Evolutionary conservation across 192 early-diverging fungal genomes (phyloP).

Genomic region (Linnemannia zychae): DNA sequence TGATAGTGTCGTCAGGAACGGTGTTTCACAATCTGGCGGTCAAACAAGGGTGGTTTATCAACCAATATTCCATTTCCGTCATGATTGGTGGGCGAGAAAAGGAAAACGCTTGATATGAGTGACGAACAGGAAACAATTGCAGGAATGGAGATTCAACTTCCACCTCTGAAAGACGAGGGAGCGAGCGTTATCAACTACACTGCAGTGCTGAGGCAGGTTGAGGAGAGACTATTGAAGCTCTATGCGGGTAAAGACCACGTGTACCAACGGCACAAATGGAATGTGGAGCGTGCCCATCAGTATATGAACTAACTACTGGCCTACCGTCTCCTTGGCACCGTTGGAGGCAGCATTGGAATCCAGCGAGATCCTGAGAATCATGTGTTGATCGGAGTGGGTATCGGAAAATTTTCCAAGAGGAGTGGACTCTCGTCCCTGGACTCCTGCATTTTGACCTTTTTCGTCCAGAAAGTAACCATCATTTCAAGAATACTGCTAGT

Average conservation of each 20-base stretch:
- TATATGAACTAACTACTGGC: conserved; percentile 21
- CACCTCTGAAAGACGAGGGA: conserved; percentile 18
- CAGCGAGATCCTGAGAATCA: neutral
- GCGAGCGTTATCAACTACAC: conserved; percentile 12
- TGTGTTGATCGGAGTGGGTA: conserved; percentile 2
- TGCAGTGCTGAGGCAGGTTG: neutral
- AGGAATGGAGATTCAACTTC: conserved; percentile 18
- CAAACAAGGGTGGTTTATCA: conserved; percentile 26
- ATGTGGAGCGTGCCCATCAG: conserved; percentile 9
- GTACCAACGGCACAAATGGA: conserved; percentile 19
- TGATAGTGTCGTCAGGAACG: neutral
- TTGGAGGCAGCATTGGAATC: conserved; percentile 14
- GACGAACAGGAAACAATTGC: conserved; percentile 2
- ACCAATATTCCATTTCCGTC: conserved; percentile 16
- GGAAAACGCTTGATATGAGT: neutral
- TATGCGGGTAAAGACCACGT: conserved; percentile 13
- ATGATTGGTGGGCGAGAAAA: conserved; percentile 27
- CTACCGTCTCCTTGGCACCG: conserved; percentile 5
- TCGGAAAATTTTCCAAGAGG: neutral
- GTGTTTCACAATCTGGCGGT: conserved; percentile 19
- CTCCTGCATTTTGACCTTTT: neutral
- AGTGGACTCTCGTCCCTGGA: neutral
- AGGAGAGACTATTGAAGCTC: conserved; percentile 16
- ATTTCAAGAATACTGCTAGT: neutral
- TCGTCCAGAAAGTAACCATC: neutral